phyloP scores from a whole-genome alignment of 2,329 filamentous ascomycete genomes.

The Aspergillus ochraceus region DNA sequence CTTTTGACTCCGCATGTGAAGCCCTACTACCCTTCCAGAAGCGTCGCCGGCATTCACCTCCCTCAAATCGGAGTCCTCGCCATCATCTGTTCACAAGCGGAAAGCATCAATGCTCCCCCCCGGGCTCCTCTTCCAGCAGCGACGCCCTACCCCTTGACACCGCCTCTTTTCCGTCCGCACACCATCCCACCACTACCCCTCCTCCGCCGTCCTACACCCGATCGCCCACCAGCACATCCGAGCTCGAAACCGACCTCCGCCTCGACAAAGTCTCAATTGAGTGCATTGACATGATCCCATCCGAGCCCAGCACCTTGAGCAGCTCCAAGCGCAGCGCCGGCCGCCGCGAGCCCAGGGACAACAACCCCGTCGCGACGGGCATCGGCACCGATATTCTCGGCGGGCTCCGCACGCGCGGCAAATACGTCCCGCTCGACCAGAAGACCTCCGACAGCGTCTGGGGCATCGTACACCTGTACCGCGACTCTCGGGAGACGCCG shows the following conservation, averaged over 20 bases:
- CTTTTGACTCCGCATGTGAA: conserved; percentile 38
- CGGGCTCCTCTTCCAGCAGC: background rate
- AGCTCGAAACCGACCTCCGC: conserved; percentile 65
- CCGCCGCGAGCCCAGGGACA: conserved; percentile 26
- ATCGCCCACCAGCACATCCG: conserved; percentile 16
- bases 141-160: conserved; percentile 7
- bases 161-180: background rate
- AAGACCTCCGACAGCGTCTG: conserved; percentile 78
- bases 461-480: conserved; percentile 92
- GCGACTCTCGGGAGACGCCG: conserved; percentile 74
- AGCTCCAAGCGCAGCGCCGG: conserved; percentile 17
- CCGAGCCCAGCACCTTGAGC: conserved; percentile 26
- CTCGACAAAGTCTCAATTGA: conserved; percentile 77
- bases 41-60: conserved; percentile 19
- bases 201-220: conserved; percentile 18
- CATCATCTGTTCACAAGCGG: conserved; percentile 4
- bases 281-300: conserved; percentile 70
- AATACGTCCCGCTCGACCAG: conserved; percentile 69
- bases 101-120: conserved; percentile 11
- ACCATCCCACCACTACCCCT: conserved; percentile 5
- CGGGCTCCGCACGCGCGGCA: conserved; percentile 78
- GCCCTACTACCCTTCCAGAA: conserved; percentile 39
- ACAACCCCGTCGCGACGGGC: conserved; percentile 47
- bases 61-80: conserved; percentile 13
- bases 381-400: conserved; percentile 54